Evolutionary conservation across 345 rosid species (phyloP).

Genomic region (Eucalyptus sp.): DNA sequence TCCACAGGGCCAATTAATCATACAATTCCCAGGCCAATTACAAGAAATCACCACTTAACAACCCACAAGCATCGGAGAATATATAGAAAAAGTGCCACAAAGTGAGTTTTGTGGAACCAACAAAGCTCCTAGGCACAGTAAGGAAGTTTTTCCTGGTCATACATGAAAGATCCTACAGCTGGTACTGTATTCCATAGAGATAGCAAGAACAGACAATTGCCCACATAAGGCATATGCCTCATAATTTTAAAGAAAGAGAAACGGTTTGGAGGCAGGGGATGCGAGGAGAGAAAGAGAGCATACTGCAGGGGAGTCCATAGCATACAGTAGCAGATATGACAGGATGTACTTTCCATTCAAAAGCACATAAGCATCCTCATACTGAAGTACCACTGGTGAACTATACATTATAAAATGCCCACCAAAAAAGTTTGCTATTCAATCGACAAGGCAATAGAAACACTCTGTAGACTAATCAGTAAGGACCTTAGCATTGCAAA

Average conservation of each 20-base stretch:
- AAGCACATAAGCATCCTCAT: background rate
- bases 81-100: background rate
- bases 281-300: background rate
- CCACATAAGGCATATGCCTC: background rate
- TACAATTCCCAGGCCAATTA: background rate
- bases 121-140: background rate
- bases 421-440: background rate
- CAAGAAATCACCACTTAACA: background rate
- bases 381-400: background rate
- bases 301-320: background rate
- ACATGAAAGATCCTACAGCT: background rate
- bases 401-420: background rate
- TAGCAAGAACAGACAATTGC: background rate
- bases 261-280: background rate
- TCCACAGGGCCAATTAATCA: background rate
- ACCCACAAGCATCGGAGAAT: background rate
- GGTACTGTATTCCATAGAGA: background rate
- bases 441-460: background rate
- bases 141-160: background rate
- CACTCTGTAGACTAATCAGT: background rate
- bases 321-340: background rate
- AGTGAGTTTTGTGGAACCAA: background rate
- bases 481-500: background rate
- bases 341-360: background rate
- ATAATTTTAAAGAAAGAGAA: background rate